phyloP scores from a whole-genome alignment of 2,329 filamentous ascomycete species.

The Helicocarpus griseus region DNA sequence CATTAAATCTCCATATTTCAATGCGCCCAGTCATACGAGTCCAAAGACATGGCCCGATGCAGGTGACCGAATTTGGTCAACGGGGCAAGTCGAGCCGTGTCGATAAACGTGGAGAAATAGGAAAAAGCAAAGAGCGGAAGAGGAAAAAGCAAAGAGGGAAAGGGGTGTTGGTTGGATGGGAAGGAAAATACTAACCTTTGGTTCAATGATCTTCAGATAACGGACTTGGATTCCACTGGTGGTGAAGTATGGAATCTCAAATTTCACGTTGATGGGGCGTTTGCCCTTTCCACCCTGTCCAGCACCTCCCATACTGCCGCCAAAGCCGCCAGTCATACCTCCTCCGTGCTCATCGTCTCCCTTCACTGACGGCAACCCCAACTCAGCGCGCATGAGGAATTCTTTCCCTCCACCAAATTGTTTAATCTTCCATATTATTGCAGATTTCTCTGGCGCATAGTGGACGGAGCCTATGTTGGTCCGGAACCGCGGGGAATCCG shows the following conservation, averaged over 20 bases:
- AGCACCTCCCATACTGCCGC: conserved; percentile 90
- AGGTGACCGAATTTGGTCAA: conserved; percentile 6
- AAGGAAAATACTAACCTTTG: conserved; percentile 60
- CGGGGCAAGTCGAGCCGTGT: not conserved
- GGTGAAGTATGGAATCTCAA: conserved; percentile 99
- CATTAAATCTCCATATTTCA: not conserved
- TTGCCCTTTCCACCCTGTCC: conserved; percentile 75
- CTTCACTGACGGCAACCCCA: conserved; percentile 85
- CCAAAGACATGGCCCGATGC: not conserved
- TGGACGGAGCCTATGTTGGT: conserved; percentile 97
- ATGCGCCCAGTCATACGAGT: not conserved
- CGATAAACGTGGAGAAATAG: not conserved
- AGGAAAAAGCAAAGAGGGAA: no score
- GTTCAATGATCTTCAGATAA: conserved; percentile 98
- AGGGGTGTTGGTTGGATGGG: no score
- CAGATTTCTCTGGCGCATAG: conserved; percentile 93
- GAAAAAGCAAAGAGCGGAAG: conserved; percentile 1
- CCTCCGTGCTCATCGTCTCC: conserved; percentile 93
- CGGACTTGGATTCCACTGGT: conserved; percentile 97
- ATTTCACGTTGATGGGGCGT: conserved; percentile 96
- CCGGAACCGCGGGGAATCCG: conserved; percentile 88
- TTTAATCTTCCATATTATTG: conserved; percentile 99
- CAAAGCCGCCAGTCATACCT: conserved; percentile 95
- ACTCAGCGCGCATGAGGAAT: conserved; percentile 94
- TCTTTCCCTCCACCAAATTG: conserved; percentile 98